phyloP scores from a whole-genome alignment of 768 basidiomycete genomes.

The Saitozyma sp. region DNA sequence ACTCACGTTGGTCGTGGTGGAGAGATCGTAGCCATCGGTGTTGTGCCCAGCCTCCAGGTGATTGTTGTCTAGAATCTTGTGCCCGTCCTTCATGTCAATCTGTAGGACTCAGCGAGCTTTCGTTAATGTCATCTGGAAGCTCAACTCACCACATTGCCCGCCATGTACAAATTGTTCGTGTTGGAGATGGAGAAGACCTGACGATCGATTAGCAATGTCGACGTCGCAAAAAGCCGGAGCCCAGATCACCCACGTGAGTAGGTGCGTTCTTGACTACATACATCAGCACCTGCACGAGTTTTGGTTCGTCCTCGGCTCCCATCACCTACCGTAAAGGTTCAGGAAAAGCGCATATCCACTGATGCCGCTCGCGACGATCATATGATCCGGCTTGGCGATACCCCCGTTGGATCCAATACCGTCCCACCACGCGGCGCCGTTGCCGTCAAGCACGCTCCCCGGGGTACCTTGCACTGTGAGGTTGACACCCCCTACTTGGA shows the following conservation, averaged over 20 bases:
- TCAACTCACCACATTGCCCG: not conserved
- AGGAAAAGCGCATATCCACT: not conserved
- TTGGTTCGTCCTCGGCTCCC: not conserved
- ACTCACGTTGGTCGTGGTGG: conserved; percentile 1
- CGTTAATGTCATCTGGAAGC: too few relatives aligned
- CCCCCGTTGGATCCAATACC: not conserved
- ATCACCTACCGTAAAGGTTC: not conserved
- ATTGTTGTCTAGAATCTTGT: not conserved
- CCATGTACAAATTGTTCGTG: not conserved
- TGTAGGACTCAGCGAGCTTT: not conserved
- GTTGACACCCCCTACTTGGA: not conserved
- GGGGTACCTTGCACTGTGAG: conserved; percentile 1
- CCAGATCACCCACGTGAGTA: not conserved
- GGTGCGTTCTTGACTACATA: not conserved
- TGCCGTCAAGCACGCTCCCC: not conserved
- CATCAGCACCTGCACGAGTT: too few relatives aligned
- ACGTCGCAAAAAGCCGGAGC: too few relatives aligned
- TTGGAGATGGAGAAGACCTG: not conserved
- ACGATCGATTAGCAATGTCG: too few relatives aligned
- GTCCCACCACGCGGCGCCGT: conserved; percentile 1
- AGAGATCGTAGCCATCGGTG: conserved; percentile 2
- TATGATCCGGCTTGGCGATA: not conserved
- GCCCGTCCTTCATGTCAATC: not conserved
- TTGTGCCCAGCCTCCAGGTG: not conserved
- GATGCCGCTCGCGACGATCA: not conserved